Percentiles rank a stretch among this genome's conserved stretches.
phyloP scores from a whole-genome alignment of 305 asterid genomes.

The Salvia sclarea region DNA sequence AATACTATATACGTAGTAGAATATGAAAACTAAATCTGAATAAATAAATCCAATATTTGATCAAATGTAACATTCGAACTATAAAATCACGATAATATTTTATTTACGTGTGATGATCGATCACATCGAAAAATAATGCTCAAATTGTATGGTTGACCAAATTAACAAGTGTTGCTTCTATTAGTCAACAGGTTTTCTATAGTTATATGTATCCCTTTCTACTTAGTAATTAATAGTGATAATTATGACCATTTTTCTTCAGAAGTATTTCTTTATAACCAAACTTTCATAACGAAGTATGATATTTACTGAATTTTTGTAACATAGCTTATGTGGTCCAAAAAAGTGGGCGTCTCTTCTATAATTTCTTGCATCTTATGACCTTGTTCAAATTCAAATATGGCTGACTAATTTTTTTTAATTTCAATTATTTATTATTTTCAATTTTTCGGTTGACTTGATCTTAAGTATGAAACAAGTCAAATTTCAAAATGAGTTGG shows the following conservation, averaged over 20 bases:
- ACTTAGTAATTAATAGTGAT: neutral
- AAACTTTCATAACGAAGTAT: neutral
- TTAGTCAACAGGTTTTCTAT: neutral
- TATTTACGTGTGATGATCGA: no score
- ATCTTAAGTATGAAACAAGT: neutral
- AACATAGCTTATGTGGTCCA: neutral
- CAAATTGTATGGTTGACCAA: neutral
- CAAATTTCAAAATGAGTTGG: neutral
- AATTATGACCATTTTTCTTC: neutral
- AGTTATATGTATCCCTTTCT: neutral
- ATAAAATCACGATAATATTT: no score
- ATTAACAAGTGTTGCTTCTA: neutral
- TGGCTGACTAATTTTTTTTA: neutral
- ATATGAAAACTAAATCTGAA: no score
- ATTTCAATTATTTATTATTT: neutral
- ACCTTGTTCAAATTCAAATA: constrained; percentile 2
- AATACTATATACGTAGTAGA: no score
- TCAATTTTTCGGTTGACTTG: neutral
- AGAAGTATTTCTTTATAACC: neutral
- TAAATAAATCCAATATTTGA: no score
- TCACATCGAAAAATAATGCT: no score
- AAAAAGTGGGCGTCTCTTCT: neutral
- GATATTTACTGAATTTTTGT: neutral
- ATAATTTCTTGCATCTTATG: neutral
- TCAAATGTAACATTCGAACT: no score